Base-by-base conservation (phyloP, 1,284 basidiomycete species). In the Malassezia japonica region DNA sequence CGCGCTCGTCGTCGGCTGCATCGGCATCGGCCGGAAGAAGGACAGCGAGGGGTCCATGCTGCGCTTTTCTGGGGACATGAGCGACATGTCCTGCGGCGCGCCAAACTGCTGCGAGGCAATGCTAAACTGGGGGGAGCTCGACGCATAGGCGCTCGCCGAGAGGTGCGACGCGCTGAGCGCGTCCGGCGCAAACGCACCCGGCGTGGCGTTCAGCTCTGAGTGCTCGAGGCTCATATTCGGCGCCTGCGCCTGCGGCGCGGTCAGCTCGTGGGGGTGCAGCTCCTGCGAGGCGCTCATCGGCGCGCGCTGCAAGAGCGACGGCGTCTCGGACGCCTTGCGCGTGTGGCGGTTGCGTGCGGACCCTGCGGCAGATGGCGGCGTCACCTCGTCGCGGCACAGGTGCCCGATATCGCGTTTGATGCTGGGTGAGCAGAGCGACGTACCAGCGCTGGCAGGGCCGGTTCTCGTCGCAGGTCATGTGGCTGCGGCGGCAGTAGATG, bases 401-500 rank as follows among this genome's bases (percentile, higher is more conserved):
- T 76, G 75, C 1, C 75, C 74, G 31, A 76, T 76, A 46, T 75
- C 74, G 18, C 75, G 61, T 58, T 76, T 76, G 61, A 76, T 66
- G 53, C 59, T 59, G 33, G 9, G 16, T 39, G 34, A 28, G 21
- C n/a, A 25, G 33, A 13, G 2, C 18, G 6, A 51, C 59, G 51
- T 46, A 61, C 59, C 75, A 75, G 4, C 74, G 53, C 38, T 64
- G 61, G 41, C 74, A 75, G 1, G 74, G 74, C 5, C 74, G 53
- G n/a, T 64, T 65, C 16, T 73, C 70, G 35, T 75, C 74, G 55
- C 74, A 75, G 6, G 70, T 69, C 74, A 75, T 87, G 80, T 88
- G 84, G 79, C 86, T 89, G 54, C 88, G 77, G 61, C 89, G 79
- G 75, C 89, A 94, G 75, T 92, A 95, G 43, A 95, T 78, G 73